phyloP scores from a whole-genome alignment of 192 early-diverging fungal species.

The Obelidium mucronatum region DNA sequence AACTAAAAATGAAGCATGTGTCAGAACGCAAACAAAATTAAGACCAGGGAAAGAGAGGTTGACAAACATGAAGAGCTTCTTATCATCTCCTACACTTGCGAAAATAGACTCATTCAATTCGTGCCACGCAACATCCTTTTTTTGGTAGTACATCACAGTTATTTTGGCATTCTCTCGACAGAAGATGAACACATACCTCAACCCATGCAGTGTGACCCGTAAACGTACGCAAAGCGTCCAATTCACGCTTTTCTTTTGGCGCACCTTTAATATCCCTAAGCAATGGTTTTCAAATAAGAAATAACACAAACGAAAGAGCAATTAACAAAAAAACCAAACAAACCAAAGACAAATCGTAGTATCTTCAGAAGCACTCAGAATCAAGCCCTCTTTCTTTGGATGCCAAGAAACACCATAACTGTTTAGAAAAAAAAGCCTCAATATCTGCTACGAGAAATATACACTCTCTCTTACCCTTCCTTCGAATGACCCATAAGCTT shows the following conservation, averaged over 20 bases:
- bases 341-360: conserved; percentile 87
- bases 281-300: not conserved
- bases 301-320: not conserved
- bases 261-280: conserved; percentile 82
- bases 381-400: conserved; percentile 73
- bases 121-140: conserved; percentile 94
- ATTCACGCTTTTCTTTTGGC: conserved; percentile 74
- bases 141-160: not conserved
- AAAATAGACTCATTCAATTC: conserved; percentile 83
- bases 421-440: not conserved
- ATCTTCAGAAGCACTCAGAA: conserved; percentile 93
- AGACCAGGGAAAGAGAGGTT: too few species aligned
- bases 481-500: conserved; percentile 85
- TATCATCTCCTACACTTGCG: conserved; percentile 97
- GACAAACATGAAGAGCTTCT: conserved; percentile 81
- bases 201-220: conserved; percentile 90
- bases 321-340: conserved; percentile 5
- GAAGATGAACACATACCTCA: conserved; percentile 58
- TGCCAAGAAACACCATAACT: conserved; percentile 96
- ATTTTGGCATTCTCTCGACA: not conserved
- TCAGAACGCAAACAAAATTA: conserved; percentile 13
- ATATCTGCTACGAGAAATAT: not conserved
- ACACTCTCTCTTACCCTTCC: conserved; percentile 76
- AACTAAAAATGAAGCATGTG: conserved; percentile 56
- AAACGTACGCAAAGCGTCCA: conserved; percentile 84